Conservation (phyloP, 257 asterid genomes). For the Solanum pimpinellifolium region DNA sequence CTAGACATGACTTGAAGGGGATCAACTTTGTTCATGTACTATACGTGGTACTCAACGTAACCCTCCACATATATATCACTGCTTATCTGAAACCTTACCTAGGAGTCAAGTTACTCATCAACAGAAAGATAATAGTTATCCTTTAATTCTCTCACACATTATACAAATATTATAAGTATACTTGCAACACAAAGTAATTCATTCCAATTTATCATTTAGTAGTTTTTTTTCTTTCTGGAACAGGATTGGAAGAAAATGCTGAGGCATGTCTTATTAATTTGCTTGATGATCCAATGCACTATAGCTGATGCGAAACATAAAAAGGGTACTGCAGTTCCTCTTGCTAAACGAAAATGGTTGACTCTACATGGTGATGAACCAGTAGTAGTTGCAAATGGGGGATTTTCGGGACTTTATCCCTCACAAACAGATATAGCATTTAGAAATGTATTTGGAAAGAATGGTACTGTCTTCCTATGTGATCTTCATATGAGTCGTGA, state of each 20-base stretch:
- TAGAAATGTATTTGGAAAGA: constrained; percentile 18
- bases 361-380: constrained; percentile 53
- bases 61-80: background rate
- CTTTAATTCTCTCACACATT: background rate
- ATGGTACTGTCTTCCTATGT: constrained; percentile 54
- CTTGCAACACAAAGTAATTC: background rate
- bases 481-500: constrained; percentile 68
- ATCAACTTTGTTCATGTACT: background rate
- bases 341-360: constrained; percentile 46
- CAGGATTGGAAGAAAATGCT: constrained; percentile 57
- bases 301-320: constrained; percentile 18
- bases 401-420: constrained; percentile 74
- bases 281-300: constrained; percentile 41
- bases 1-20: background rate
- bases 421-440: constrained; percentile 38
- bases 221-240: background rate
- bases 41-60: background rate
- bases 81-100: background rate
- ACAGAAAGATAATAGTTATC: background rate
- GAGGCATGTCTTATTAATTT: constrained; percentile 29
- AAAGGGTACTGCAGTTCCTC: background rate
- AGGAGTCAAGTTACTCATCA: background rate
- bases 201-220: background rate
- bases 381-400: constrained; percentile 27
- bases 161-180: background rate